Percentiles rank a stretch among this genome's conserved stretches.
These are phyloP conservation scores for Psilocybe azurescens DNA, from an alignment of 768 basidiomycete species.

Conservation along the genomic window DNA sequence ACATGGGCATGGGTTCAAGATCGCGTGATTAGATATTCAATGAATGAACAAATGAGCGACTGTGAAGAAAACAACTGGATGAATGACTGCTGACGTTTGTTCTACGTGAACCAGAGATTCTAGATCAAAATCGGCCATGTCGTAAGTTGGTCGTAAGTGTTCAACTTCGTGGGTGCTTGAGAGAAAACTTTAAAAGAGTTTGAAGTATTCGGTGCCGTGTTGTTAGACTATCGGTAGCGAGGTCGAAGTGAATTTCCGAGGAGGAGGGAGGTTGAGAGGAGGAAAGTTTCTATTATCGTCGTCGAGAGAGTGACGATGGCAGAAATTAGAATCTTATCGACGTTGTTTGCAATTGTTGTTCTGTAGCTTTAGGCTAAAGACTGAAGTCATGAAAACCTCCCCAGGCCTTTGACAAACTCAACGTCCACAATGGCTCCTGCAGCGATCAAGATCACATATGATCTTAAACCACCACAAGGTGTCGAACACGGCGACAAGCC, in stretches of 20 bases:
- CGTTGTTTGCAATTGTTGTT: conserved; percentile 18
- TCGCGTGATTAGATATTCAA: neutral
- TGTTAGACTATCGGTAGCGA: neutral
- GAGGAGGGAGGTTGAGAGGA: neutral
- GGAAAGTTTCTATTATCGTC: neutral
- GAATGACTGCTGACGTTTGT: conserved; percentile 53
- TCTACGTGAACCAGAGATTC: conserved; percentile 66
- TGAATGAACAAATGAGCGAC: neutral
- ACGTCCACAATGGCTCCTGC: conserved; percentile 9
- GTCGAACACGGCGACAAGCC: conserved; percentile 10
- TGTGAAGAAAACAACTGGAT: neutral
- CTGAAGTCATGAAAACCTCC: neutral
- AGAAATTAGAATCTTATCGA: conserved; percentile 17
- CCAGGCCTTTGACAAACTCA: neutral
- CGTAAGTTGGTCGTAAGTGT: neutral
- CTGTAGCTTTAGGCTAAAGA: neutral
- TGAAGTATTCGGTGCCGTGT: neutral
- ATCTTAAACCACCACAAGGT: conserved; percentile 23
- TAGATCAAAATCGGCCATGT: conserved; percentile 55
- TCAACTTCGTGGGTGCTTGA: neutral
- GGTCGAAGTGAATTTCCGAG: neutral
- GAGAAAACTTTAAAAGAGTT: neutral
- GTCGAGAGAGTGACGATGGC: neutral
- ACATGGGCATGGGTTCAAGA: neutral
- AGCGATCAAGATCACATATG: conserved; percentile 28